phyloP scores from a whole-genome alignment of 2,329 filamentous ascomycete genomes.

The Ceratocystis cacaofunesta region DNA sequence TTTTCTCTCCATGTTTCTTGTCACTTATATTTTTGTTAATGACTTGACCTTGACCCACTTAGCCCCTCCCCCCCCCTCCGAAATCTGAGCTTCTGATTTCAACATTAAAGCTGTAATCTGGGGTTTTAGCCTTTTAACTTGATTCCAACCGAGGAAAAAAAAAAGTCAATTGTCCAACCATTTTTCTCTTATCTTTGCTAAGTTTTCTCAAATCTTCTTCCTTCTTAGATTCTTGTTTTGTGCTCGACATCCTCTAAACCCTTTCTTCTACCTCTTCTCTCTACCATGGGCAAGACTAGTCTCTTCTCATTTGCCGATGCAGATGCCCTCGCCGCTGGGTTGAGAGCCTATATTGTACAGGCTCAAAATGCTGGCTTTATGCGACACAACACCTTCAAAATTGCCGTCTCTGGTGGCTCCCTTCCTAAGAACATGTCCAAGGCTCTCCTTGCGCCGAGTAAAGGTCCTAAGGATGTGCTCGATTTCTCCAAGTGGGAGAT shows the following conservation, averaged over 20 bases:
- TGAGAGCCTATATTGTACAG: conserved; percentile 70
- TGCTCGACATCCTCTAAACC: background rate
- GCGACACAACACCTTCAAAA: conserved; percentile 74
- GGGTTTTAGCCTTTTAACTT: background rate
- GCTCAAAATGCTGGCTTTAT: conserved; percentile 65
- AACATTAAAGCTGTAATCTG: background rate
- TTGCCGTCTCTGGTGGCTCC: conserved; percentile 87
- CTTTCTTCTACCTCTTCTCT: background rate
- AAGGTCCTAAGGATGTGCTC: conserved; percentile 44
- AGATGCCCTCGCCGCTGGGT: conserved; percentile 55
- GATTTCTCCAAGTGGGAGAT: conserved; percentile 87
- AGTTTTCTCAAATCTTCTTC: conserved; percentile 6
- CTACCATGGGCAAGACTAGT: conserved; percentile 43
- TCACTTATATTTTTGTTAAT: background rate
- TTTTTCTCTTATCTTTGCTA: background rate
- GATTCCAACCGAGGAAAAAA: background rate
- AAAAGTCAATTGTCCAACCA: background rate
- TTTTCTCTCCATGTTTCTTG: background rate
- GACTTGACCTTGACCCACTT: background rate
- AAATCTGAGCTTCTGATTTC: background rate
- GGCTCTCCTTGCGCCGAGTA: conserved; percentile 51
- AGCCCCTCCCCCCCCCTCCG: background rate
- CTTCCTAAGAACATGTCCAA: conserved; percentile 77
- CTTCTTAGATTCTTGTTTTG: background rate
- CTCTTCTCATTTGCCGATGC: conserved; percentile 67